Base-by-base conservation (phyloP, 108 stramenopile species). In the Bacterosira constricta region DNA sequence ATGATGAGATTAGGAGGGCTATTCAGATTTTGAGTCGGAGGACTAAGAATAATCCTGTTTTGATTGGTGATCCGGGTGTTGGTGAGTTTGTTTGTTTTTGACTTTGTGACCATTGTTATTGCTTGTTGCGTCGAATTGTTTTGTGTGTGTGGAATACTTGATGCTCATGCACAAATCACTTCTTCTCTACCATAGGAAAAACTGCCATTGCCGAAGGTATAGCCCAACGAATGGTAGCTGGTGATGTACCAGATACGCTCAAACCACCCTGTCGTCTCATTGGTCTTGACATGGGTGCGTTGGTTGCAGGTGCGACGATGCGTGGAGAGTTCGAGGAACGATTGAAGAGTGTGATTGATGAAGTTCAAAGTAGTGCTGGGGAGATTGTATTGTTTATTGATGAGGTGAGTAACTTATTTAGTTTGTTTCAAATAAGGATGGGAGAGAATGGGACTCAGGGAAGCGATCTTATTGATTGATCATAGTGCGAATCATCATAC, bases 251-350 rank as follows among this genome's bases (percentile, higher is more conserved):
- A 11, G 90, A 95, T 54, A 85, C 79, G 34, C 61, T 95, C 44
- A 82, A 90, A 60, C 76, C 79, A 9, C 79, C 81, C 1, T 89
- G 93, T 61, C 88, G 93, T 39, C 79, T 99, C 49, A 90, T 97
- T 63, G 92, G 96, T 12, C 79, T 99, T 17, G 99, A 99, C 63
- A 88, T 99, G 83, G 98, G 96, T 38, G 97, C 97, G 4, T 83
- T 99, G 29, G 93, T 99, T 6, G 99, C 99, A 9, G 99, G 99
- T 44, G 98, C 99, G 8, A 98, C 91, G 54, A 97, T 97, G 90
- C 83, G 99, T 38, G 99, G 99, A 55, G 98, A 99, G 80, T 99
- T 99, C 75, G 99, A 99, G 71, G 99, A 99, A 80, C 89, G 99
- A 27, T 80, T 99, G n/a, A 99, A 99, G 87, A 89, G 96, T 15